Conservation (phyloP, 345 rosid genomes). For the Anastatica hierochuntica region DNA sequence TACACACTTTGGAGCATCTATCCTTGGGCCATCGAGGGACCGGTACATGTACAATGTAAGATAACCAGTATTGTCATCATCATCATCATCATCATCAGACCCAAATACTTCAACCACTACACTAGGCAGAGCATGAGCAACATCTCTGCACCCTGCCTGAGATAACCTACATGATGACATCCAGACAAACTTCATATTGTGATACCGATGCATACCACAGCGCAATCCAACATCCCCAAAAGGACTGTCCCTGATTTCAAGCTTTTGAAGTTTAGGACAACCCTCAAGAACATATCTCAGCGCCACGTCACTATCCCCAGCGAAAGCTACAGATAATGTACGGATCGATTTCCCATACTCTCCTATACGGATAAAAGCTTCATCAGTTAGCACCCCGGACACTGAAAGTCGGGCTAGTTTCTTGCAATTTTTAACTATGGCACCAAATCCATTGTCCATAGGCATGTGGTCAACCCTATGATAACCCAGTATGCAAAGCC, state of each 20-base stretch:
- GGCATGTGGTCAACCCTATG: constrained; percentile 60
- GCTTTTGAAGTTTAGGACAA: constrained; percentile 70
- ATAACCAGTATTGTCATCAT: constrained; percentile 26
- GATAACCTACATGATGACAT: constrained; percentile 77
- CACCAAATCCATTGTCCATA: constrained; percentile 94
- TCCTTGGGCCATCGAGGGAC: constrained; percentile 77
- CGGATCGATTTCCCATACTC: constrained; percentile 59
- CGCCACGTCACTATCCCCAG: constrained; percentile 74
- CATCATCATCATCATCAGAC: constrained; percentile 34
- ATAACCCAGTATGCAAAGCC: constrained; percentile 89
- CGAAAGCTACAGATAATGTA: constrained; percentile 87
- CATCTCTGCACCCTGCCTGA: constrained; percentile 46
- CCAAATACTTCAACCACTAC: constrained; percentile 62
- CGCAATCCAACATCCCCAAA: constrained; percentile 68
- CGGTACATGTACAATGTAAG: constrained; percentile 71
- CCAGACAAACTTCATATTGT: constrained; percentile 92
- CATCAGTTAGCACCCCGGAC: constrained; percentile 78
- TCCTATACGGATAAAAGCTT: constrained; percentile 73
- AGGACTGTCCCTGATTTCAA: constrained; percentile 90
- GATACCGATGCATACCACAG: constrained; percentile 73
- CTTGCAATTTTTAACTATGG: constrained; percentile 84
- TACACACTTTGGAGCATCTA: constrained; percentile 51
- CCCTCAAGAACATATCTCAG: constrained; percentile 73
- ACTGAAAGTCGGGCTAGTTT: constrained; percentile 74
- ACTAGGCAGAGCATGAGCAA: constrained; percentile 56